Conservation (phyloP, 306 rosid genomes). For the Abrus pulchellus region DNA sequence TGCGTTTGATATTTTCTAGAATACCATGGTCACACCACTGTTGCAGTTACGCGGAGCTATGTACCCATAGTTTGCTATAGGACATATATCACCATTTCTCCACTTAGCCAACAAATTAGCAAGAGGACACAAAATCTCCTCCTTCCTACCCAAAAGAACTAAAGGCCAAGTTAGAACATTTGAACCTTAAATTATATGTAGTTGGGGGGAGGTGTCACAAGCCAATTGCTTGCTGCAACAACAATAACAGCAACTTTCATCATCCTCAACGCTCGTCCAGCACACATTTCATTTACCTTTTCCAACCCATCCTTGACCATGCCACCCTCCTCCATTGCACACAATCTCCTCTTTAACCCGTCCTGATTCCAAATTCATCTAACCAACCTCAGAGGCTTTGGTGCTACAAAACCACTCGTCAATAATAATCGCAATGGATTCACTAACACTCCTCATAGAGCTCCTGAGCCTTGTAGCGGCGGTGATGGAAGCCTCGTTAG, state of each 20-base stretch:
- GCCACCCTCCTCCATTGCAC: conserved; percentile 95
- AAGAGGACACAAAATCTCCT: too few relatives aligned
- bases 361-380: conserved; percentile 51
- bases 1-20: too few relatives aligned
- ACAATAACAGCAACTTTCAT: conserved; percentile 56
- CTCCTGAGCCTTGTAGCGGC: conserved; percentile 76
- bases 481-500: conserved; percentile 86
- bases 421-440: conserved; percentile 60
- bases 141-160: too few relatives aligned
- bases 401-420: conserved; percentile 79
- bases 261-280: conserved; percentile 53
- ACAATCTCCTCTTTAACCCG: conserved; percentile 58
- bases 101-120: too few relatives aligned
- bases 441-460: conserved; percentile 65
- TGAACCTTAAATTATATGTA: too few relatives aligned
- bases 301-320: conserved; percentile 91
- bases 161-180: too few relatives aligned
- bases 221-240: conserved; percentile 69
- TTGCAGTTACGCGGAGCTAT: too few relatives aligned
- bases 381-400: conserved; percentile 63
- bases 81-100: too few relatives aligned
- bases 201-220: conserved; percentile 49
- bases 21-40: too few relatives aligned
- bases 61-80: too few relatives aligned
- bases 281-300: conserved; percentile 76